These are phyloP conservation scores for Gelatoporia subvermispora DNA, from an alignment of 768 basidiomycete species.

Conservation along the genomic window DNA sequence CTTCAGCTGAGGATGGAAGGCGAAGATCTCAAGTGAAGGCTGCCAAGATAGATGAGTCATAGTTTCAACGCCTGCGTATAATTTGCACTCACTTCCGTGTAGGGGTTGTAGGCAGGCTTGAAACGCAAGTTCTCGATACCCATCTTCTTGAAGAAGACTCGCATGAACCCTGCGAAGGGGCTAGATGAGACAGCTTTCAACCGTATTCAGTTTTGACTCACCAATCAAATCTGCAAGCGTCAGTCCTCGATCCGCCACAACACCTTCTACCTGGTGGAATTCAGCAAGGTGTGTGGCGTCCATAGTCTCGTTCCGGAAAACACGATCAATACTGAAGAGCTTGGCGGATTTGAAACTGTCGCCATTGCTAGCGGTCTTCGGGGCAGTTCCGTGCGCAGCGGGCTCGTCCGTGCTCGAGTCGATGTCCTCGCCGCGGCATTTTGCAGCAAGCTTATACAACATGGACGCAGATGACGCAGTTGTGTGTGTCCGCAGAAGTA, in stretches of 20 bases:
- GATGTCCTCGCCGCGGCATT: conserved; percentile 59
- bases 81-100: conserved; percentile 69
- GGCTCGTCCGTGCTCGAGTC: conserved; percentile 18
- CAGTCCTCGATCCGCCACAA: conserved; percentile 89
- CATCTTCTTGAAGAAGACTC: conserved; percentile 97
- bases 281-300: conserved; percentile 98
- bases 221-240: conserved; percentile 96
- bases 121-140: conserved; percentile 90
- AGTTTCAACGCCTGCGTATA: conserved; percentile 3
- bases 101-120: conserved; percentile 99
- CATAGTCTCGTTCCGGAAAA: conserved; percentile 98
- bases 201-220: conserved; percentile 28
- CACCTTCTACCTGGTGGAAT: conserved; percentile 99
- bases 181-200: neutral
- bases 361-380: conserved; percentile 21
- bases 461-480: conserved; percentile 92
- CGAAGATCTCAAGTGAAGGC: conserved; percentile 97
- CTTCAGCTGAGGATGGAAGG: conserved; percentile 90
- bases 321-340: conserved; percentile 94
- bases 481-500: conserved; percentile 94
- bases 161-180: conserved; percentile 76
- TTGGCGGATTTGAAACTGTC: conserved; percentile 91
- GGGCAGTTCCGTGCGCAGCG: conserved; percentile 28
- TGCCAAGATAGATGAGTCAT: conserved; percentile 24
- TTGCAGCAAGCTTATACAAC: conserved; percentile 90